Conservation (phyloP, 176 grass and related monocot genomes). For the Oryza brachyantha region DNA sequence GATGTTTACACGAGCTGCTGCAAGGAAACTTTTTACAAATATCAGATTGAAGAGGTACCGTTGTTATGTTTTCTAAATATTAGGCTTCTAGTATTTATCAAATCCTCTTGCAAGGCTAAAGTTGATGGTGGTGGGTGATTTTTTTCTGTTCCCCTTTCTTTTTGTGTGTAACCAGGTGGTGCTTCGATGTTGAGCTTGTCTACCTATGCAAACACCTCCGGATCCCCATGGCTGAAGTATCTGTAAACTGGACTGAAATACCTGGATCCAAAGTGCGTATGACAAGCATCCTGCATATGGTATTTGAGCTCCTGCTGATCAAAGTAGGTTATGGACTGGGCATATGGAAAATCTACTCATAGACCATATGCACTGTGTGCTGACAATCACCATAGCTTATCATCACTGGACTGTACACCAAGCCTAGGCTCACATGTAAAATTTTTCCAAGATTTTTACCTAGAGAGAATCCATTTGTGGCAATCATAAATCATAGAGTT, state of each 20-base stretch:
- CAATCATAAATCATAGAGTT: conserved; percentile 11
- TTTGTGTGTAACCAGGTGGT: conserved; percentile 58
- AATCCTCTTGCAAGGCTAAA: background rate
- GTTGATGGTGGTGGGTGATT: background rate
- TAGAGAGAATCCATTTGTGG: background rate
- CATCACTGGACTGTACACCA: conserved; percentile 17
- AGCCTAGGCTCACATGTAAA: conserved; percentile 15
- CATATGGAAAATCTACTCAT: conserved; percentile 80
- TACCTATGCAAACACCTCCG: conserved; percentile 84
- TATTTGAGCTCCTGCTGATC: conserved; percentile 90
- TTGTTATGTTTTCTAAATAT: background rate
- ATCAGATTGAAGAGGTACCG: conserved; percentile 84
- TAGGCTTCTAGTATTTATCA: background rate
- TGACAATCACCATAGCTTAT: conserved; percentile 25
- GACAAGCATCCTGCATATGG: conserved; percentile 87
- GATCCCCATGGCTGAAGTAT: conserved; percentile 77
- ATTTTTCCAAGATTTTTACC: conserved; percentile 13
- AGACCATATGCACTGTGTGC: background rate
- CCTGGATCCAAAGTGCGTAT: conserved; percentile 94
- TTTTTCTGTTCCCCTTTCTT: background rate
- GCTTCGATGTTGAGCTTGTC: conserved; percentile 93
- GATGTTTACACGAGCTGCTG: conserved; percentile 93
- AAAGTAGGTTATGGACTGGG: conserved; percentile 81
- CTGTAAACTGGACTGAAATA: conserved; percentile 93
- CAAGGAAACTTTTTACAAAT: conserved; percentile 90